These are phyloP conservation scores for Oryza australiensis DNA, from an alignment of 176 grass and related monocot genomes.

Conservation along the genomic window DNA sequence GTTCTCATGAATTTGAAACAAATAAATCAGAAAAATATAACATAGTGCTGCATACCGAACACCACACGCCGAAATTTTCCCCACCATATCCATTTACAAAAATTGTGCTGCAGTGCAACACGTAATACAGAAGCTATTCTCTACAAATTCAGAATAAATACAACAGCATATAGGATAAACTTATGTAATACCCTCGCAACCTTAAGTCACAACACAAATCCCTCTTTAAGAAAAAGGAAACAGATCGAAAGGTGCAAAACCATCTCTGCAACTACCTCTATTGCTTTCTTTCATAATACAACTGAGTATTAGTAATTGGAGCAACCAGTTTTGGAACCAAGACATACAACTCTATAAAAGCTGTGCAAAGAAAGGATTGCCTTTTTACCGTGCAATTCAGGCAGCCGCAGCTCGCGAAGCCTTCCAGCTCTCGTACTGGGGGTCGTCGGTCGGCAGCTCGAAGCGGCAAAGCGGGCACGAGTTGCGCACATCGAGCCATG, in stretches of 20 bases:
- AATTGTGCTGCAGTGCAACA: conserved; percentile 1
- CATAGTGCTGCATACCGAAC: neutral
- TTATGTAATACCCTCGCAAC: conserved; percentile 9
- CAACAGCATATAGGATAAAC: conserved; percentile 16
- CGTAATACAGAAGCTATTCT: conserved; percentile 4
- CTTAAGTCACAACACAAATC: conserved; percentile 12
- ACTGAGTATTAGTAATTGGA: conserved; percentile 10
- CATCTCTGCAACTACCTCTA: conserved; percentile 39
- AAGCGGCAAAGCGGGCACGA: conserved; percentile 93
- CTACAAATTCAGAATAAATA: conserved; percentile 35
- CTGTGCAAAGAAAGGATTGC: neutral
- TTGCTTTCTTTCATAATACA: conserved; percentile 31
- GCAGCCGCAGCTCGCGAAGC: neutral
- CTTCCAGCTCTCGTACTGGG: conserved; percentile 78
- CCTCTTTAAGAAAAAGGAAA: conserved; percentile 18
- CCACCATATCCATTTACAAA: conserved; percentile 9
- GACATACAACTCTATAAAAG: conserved; percentile 32
- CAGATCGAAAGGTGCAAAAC: conserved; percentile 19
- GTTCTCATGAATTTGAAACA: neutral
- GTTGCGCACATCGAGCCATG: conserved; percentile 85
- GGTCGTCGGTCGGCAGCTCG: conserved; percentile 84
- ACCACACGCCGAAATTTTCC: neutral
- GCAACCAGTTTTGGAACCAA: conserved; percentile 23
- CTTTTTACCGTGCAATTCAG: conserved; percentile 15
- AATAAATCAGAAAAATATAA: neutral